Evolutionary conservation across 495 filamentous ascomycete species (phyloP), one percentile per base, ranked within the genome.

Genomic region (Talaromyces adpressus): DNA sequence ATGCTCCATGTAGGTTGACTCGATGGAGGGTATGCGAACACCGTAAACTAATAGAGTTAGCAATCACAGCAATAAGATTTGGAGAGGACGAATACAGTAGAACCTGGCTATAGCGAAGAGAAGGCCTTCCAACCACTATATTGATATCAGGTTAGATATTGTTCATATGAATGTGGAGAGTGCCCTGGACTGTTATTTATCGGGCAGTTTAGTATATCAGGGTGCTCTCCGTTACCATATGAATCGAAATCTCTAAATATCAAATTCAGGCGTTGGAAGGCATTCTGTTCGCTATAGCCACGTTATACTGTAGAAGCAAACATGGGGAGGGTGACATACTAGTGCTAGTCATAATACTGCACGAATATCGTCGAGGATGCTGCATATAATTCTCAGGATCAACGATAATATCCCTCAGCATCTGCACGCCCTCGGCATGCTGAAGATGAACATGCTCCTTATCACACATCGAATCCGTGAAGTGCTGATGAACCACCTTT

Each of bases 341-440:
- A 9, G 77, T 64, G 27, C 63, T 67, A 65, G 71, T 77, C 63
- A 69, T 77, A 59, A 81, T 76, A 52, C 74, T 77, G 65, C 79
- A 77, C 57, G 72, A 76, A 62, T 71, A 81, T 3, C 81, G 64
- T 64, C 78, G 78, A 1, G 77, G 74, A 64, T 85, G 81, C 18
- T 63, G 34, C 77, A 80, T 82, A 34, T 72, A 73, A 6, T 77
- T 58, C 14, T 77, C 59, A 0, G 82, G 82, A 11, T 65, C 34
- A 0, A 67, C 63, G 1, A 75, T 22, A 53, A 77, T 71, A 62
- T 85, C 81, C 9, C 51, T 32, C 30, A 71, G 23, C 66, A 73
- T 57, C 61, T 73, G 71, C 0, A 32, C 47, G 6, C 65, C 63
- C 34, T 71, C 71, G 1, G 71, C 71, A 1, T 73, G 36, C 14